Percentiles rank a stretch among this genome's conserved stretches.
These are phyloP conservation scores for Leccinum imitatum DNA, from an alignment of 768 basidiomycete genomes.

Conservation along the genomic window DNA sequence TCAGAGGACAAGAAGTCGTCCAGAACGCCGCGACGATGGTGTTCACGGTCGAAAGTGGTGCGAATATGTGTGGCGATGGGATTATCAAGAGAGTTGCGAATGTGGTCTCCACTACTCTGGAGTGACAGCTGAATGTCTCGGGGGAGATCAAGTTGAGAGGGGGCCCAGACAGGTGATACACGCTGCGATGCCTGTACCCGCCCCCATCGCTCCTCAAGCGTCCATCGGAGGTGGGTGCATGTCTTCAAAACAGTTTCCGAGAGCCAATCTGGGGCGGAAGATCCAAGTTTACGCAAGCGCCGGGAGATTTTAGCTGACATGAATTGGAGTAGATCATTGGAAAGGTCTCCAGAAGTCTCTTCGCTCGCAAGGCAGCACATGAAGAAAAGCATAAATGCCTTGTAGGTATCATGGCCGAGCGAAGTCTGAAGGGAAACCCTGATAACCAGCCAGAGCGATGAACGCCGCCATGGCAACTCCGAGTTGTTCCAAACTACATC, in stretches of 20 bases:
- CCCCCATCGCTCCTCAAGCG: slow-evolving; percentile 1
- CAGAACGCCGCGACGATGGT: slow-evolving; percentile 11
- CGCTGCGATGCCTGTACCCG: not conserved
- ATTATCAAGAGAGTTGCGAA: slow-evolving; percentile 21
- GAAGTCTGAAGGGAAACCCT: slow-evolving; percentile 44
- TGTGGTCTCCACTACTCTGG: slow-evolving; percentile 25
- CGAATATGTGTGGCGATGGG: fast-evolving
- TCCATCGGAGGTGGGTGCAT: not conserved
- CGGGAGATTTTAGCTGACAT: not conserved
- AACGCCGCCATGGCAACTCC: slow-evolving; percentile 45
- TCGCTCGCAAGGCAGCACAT: slow-evolving; percentile 12
- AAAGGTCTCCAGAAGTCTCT: not conserved
- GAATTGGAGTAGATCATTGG: not conserved
- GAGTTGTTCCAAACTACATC: slow-evolving; percentile 13
- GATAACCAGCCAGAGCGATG: slow-evolving; percentile 47
- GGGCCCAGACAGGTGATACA: slow-evolving; percentile 31
- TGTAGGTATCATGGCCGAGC: slow-evolving; percentile 23
- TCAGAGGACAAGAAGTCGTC: slow-evolving; percentile 16
- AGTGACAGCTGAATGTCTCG: slow-evolving; percentile 37
- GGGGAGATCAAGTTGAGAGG: slow-evolving; percentile 23
- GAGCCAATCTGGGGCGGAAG: not conserved
- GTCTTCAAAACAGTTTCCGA: not conserved
- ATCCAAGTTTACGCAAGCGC: not conserved
- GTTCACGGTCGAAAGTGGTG: not conserved
- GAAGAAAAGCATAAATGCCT: slow-evolving; percentile 32